phyloP scores from a whole-genome alignment of 768 basidiomycete species.

The Tylopilus cervinicoccineus region DNA sequence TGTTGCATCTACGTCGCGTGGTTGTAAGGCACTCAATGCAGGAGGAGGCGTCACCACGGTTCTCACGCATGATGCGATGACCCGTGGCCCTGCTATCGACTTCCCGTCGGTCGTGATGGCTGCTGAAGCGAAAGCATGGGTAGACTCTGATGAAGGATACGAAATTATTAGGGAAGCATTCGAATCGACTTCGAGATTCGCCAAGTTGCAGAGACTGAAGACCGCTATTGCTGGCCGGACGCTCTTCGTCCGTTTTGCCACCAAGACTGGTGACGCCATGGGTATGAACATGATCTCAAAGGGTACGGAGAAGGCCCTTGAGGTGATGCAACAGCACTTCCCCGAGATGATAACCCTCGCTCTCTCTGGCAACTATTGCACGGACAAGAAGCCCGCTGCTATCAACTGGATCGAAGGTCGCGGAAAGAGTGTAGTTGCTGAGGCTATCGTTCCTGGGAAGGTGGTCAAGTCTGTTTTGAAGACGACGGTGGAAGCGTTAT shows the following conservation, averaged over 20 bases:
- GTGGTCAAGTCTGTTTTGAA: slow-evolving; percentile 89
- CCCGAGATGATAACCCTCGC: slow-evolving; percentile 91
- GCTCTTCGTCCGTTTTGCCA: slow-evolving; percentile 89
- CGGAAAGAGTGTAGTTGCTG: slow-evolving; percentile 96
- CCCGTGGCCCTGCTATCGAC: slow-evolving; percentile 96
- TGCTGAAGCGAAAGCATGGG: slow-evolving; percentile 83
- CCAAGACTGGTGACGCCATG: slow-evolving; percentile 97
- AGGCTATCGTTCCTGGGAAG: slow-evolving; percentile 87
- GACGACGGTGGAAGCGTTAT: slow-evolving; percentile 87
- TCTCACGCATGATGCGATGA: slow-evolving; percentile 91
- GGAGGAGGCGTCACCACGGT: slow-evolving; percentile 96
- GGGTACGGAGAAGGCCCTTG: slow-evolving; percentile 93
- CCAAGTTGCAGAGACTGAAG: slow-evolving; percentile 80
- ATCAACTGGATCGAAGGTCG: slow-evolving; percentile 99
- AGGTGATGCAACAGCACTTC: slow-evolving; percentile 70
- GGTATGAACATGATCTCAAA: slow-evolving; percentile 99
- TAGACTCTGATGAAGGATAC: slow-evolving; percentile 80
- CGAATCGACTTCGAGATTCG: slow-evolving; percentile 93
- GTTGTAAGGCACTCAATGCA: slow-evolving; percentile 96
- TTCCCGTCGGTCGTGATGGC: slow-evolving; percentile 81
- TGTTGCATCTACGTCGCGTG: slow-evolving; percentile 94
- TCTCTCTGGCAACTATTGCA: slow-evolving; percentile 97
- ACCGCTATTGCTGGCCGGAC: slow-evolving; percentile 91
- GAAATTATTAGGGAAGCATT: slow-evolving; percentile 76
- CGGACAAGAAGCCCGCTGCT: slow-evolving; percentile 98